A percentile compares a stretch with the other conserved stretches of the same genome.
phyloP scores from a whole-genome alignment of 2,329 filamentous ascomycete genomes.

The Fusarium sp. region DNA sequence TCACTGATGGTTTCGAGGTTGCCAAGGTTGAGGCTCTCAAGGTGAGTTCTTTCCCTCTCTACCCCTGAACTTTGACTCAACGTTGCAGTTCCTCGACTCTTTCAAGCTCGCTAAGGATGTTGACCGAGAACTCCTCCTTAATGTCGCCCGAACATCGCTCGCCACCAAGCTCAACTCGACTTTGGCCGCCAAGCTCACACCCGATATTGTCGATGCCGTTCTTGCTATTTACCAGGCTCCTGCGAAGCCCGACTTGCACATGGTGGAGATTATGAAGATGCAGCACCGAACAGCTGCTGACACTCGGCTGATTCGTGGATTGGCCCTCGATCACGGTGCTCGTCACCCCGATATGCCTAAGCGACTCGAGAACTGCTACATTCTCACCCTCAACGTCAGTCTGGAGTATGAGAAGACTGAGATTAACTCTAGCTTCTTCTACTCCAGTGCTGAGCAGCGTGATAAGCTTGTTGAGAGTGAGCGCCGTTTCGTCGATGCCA shows the following conservation, averaged over 20 bases:
- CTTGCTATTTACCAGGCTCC: constrained; percentile 92
- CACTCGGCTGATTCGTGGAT: constrained; percentile 92
- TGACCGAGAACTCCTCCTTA: constrained; percentile 93
- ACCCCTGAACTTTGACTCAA: constrained; percentile 13
- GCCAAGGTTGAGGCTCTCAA: constrained; percentile 94
- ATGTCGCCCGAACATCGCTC: constrained; percentile 92
- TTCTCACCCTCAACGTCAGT: constrained; percentile 95
- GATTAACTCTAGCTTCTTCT: constrained; percentile 99
- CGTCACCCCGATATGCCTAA: constrained; percentile 99
- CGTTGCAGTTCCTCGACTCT: constrained; percentile 82
- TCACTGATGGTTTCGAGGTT: constrained; percentile 97
- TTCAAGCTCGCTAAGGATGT: constrained; percentile 93
- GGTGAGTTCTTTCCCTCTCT: constrained; percentile 59
- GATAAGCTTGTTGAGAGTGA: constrained; percentile 99
- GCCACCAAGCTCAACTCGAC: constrained; percentile 93
- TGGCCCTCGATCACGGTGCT: constrained; percentile 94
- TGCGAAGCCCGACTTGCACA: constrained; percentile 95
- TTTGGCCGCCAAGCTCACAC: constrained; percentile 90
- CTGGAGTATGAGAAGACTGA: constrained; percentile 99
- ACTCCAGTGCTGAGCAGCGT: constrained; percentile 94
- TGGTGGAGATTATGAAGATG: constrained; percentile 99
- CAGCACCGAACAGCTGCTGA: constrained; percentile 97
- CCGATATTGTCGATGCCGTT: constrained; percentile 95
- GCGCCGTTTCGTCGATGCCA: constrained; percentile 93
- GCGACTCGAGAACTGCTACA: constrained; percentile 93